phyloP scores from a whole-genome alignment of 805 yeast species.

The Zygotorulaspora sp. region DNA sequence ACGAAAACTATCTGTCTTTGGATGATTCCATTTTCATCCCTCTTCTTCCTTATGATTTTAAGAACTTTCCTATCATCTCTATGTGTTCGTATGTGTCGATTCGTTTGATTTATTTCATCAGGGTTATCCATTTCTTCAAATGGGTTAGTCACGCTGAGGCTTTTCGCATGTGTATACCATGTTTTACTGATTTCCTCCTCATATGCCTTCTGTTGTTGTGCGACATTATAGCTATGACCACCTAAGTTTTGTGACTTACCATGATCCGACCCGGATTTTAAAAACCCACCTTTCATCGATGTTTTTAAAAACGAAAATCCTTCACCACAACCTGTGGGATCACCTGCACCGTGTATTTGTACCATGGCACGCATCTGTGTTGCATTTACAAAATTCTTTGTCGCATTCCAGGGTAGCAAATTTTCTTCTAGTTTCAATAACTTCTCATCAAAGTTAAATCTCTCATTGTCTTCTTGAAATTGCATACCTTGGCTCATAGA shows the following conservation, averaged over 20 bases:
- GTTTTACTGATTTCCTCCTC: slow-evolving; percentile 84
- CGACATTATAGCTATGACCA: slow-evolving; percentile 74
- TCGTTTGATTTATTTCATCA: slow-evolving; percentile 36
- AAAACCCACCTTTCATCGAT: slow-evolving; percentile 92
- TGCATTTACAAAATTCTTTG: slow-evolving; percentile 85
- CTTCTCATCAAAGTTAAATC: slow-evolving; percentile 42
- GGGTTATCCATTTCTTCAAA: slow-evolving; percentile 36
- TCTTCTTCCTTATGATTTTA: slow-evolving; percentile 69
- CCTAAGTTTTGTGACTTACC: slow-evolving; percentile 43
- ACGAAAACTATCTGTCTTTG: slow-evolving; percentile 77
- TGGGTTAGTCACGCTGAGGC: slow-evolving; percentile 44
- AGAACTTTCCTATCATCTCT: slow-evolving; percentile 41
- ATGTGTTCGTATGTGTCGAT: slow-evolving; percentile 25
- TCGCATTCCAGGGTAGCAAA: slow-evolving; percentile 89
- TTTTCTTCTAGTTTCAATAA: slow-evolving; percentile 74
- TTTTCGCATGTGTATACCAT: slow-evolving; percentile 79
- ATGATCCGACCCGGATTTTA: slow-evolving; percentile 32
- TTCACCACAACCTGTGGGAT: slow-evolving; percentile 86
- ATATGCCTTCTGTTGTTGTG: slow-evolving; percentile 82
- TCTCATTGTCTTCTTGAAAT: slow-evolving; percentile 72
- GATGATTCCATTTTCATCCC: slow-evolving; percentile 79
- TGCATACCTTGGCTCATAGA: slow-evolving; percentile 95
- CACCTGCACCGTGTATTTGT: slow-evolving; percentile 91
- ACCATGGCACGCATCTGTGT: slow-evolving; percentile 97
- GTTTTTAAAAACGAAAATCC: slow-evolving; percentile 85